A percentile compares a stretch with the other conserved stretches of the same genome.
phyloP scores from a whole-genome alignment of 2,329 filamentous ascomycete genomes.

The Colletotrichum sp. region DNA sequence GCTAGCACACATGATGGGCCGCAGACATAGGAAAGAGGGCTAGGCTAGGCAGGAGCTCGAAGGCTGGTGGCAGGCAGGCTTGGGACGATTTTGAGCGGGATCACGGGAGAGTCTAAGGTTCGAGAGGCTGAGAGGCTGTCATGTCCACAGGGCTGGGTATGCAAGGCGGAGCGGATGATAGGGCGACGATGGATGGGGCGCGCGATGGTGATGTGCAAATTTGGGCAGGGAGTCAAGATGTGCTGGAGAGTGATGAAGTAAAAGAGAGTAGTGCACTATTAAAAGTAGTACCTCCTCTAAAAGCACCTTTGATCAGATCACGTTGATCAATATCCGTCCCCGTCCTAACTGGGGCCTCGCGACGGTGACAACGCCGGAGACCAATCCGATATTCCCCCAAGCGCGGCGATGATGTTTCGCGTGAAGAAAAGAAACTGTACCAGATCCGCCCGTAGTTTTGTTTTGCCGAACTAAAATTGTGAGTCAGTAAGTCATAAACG shows the following conservation, averaged over 20 bases:
- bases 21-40: neutral
- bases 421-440: conserved; percentile 20
- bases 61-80: neutral
- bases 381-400: conserved; percentile 15
- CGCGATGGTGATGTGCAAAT: conserved; percentile 11
- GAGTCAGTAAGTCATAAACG: conserved; percentile 23
- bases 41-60: neutral
- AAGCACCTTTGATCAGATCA: conserved; percentile 20
- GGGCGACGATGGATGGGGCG: conserved; percentile 3
- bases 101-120: conserved; percentile 1
- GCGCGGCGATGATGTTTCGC: conserved; percentile 15
- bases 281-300: conserved; percentile 24
- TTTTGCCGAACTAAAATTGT: conserved; percentile 23
- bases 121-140: neutral
- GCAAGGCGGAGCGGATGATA: neutral
- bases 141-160: conserved; percentile 13
- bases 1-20: neutral
- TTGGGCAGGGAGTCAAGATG: conserved; percentile 17
- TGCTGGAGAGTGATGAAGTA: conserved; percentile 18
- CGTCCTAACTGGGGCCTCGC: conserved; percentile 9
- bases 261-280: conserved; percentile 24
- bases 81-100: neutral
- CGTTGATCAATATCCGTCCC: conserved; percentile 13
- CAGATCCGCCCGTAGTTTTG: conserved; percentile 20
- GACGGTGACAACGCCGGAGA: conserved; percentile 1